Base-by-base conservation (phyloP, 2,329 filamentous ascomycete species). In the Chaetomiaceae sp. region DNA sequence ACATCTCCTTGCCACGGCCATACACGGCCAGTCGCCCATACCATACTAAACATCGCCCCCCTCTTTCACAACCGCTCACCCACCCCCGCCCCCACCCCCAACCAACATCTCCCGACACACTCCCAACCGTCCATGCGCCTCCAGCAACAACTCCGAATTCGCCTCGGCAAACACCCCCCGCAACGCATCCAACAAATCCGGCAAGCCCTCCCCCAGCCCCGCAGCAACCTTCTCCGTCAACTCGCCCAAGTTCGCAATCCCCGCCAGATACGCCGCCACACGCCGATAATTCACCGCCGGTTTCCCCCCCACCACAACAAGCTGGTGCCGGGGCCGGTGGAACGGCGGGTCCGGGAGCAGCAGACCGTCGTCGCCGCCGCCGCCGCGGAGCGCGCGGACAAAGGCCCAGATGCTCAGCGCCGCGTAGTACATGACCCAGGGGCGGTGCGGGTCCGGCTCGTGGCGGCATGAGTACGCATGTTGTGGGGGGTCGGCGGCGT, bases 351-450 rank as follows among this genome's bases (percentile, higher is more conserved):
- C n/a, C n/a, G n/a, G n/a, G n/a, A n/a, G n/a, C n/a, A n/a, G n/a
- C n/a, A n/a, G n/a, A n/a, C n/a, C n/a, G n/a, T n/a, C n/a, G n/a
- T n/a, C n/a, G n/a, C n/a, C n/a, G n/a, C n/a, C n/a, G n/a, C n/a
- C n/a, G n/a, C n/a, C n/a, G 43, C 88, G 85, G 12, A 91, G 68
- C 0, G 89, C 87, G 57, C 82, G 88, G 3, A 88, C 88, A 59
- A 91, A 95, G 3, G 81, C 85, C 88, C 88, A 95, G 10, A 95
- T 88, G 39, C 88, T 85, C 43, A 95, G 70, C 0, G 83, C 81
- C 0, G 89, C 86, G 57, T 91, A 91, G 67, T 95, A 95, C 61
- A 95, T 76, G 35, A 94, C 86, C 88, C 89, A 95, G 0, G 89
- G 87, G 20, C 88, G 76, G 57, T 95, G 91, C 18, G 93, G 80